These are phyloP conservation scores for Lentinula guzmanii DNA, from an alignment of 768 basidiomycete genomes.

Conservation along the genomic window DNA sequence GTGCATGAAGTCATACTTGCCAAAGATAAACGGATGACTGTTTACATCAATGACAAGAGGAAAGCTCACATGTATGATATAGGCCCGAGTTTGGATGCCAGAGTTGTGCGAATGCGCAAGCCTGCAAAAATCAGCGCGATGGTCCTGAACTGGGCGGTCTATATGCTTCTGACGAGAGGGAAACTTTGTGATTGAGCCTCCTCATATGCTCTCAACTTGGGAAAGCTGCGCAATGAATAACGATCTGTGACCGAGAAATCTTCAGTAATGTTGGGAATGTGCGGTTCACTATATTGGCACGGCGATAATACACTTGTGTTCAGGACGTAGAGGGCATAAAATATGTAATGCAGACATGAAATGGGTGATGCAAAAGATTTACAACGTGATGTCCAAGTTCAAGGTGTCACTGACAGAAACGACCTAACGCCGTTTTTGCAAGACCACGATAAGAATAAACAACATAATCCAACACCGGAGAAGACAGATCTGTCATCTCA, in stretches of 20 bases:
- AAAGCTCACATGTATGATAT: background rate
- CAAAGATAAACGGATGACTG: background rate
- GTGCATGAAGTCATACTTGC: background rate
- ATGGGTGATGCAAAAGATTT: background rate
- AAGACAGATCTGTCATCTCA: background rate
- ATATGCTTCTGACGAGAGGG: background rate
- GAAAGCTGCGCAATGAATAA: background rate
- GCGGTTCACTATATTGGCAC: background rate
- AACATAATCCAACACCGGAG: background rate
- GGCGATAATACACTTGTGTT: background rate
- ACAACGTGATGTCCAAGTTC: background rate
- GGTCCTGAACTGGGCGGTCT: background rate
- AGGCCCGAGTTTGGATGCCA: background rate
- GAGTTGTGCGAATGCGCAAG: background rate
- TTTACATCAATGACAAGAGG: background rate
- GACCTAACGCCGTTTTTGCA: conserved; percentile 2
- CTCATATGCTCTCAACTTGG: background rate
- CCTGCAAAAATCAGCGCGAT: background rate
- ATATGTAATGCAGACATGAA: background rate
- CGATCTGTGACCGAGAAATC: background rate
- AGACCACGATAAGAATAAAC: background rate
- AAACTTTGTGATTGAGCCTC: background rate
- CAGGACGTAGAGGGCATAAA: background rate
- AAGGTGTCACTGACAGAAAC: background rate
- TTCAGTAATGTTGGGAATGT: too few relatives aligned